These are phyloP conservation scores for Azolla pinnata DNA, from an alignment of 75 land plant genomes.

Conservation along the genomic window DNA sequence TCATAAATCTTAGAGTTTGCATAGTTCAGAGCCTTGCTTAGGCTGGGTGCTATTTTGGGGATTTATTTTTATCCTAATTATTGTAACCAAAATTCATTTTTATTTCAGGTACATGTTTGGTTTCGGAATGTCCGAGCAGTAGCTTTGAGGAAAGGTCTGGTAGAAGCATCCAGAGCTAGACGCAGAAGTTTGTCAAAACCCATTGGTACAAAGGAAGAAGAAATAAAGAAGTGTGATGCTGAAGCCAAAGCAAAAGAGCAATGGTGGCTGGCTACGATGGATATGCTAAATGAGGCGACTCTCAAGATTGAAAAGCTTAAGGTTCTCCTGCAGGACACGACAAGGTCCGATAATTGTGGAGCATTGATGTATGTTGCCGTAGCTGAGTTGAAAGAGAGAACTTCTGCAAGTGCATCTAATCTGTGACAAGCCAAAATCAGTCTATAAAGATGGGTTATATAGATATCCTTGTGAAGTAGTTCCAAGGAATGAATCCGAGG, in stretches of 20 bases:
- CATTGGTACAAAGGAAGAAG: background rate
- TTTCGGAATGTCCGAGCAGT: conserved; percentile 64
- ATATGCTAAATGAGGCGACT: background rate
- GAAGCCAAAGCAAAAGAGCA: background rate
- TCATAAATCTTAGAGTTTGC: background rate
- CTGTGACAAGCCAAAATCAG: too few relatives aligned
- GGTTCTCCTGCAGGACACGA: background rate
- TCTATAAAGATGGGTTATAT: too few relatives aligned
- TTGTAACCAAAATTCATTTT: conserved; percentile 2
- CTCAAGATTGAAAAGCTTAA: background rate
- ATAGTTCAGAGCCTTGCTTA: background rate
- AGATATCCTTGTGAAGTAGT: too few relatives aligned
- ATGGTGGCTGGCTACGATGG: background rate
- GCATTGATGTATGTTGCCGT: background rate
- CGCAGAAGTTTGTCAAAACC: background rate
- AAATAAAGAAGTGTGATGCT: background rate
- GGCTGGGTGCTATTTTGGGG: background rate
- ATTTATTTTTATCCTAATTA: too few relatives aligned
- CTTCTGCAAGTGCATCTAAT: too few relatives aligned
- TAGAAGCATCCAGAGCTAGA: background rate
- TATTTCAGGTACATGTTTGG: conserved; percentile 66
- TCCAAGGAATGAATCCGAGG: too few relatives aligned
- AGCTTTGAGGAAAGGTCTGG: conserved; percentile 60
- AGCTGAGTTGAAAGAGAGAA: conserved; percentile 3
- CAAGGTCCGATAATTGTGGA: background rate